phyloP scores from a whole-genome alignment of 2,329 filamentous ascomycete genomes.

The Stemphylium vesicarium region DNA sequence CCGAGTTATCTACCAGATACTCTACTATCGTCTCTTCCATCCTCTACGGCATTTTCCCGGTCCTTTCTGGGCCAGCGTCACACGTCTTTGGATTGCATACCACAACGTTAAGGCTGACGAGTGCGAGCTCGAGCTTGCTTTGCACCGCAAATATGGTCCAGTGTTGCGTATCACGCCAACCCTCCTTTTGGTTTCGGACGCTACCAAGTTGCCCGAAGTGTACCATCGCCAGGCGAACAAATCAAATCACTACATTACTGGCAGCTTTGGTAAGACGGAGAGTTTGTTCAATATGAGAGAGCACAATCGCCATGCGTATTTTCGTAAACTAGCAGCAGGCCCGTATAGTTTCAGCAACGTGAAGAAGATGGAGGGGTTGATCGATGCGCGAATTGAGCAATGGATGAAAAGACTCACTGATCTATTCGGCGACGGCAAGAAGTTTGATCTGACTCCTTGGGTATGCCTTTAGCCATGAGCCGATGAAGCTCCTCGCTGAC shows the following conservation, averaged over 20 bases:
- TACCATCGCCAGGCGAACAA: slow-evolving; percentile 64
- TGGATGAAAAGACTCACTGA: slow-evolving; percentile 59
- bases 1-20: slow-evolving; percentile 42
- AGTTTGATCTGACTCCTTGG: slow-evolving; percentile 64
- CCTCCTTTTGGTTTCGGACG: slow-evolving; percentile 61
- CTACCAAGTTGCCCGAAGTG: slow-evolving; percentile 62
- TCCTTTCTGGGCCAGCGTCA: slow-evolving; percentile 62
- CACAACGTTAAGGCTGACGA: slow-evolving; percentile 59
- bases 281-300: slow-evolving; percentile 57
- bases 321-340: slow-evolving; percentile 61
- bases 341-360: slow-evolving; percentile 64
- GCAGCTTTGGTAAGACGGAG: slow-evolving; percentile 63
- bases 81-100: slow-evolving; percentile 60
- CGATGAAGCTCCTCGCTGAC: neutral
- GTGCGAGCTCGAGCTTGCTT: slow-evolving; percentile 48
- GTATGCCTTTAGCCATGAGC: neutral
- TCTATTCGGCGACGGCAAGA: slow-evolving; percentile 54
- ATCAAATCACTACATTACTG: slow-evolving; percentile 64
- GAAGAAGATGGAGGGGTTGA: slow-evolving; percentile 64
- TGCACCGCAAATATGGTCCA: slow-evolving; percentile 57
- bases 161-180: slow-evolving; percentile 47
- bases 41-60: slow-evolving; percentile 61
- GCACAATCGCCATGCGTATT: slow-evolving; percentile 52
- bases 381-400: slow-evolving; percentile 58
- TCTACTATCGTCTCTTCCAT: slow-evolving; percentile 58